Evolutionary conservation across 2,329 filamentous ascomycete species (phyloP), one percentile per base, ranked within the genome.

Genomic region (Diplodia sapinea): DNA sequence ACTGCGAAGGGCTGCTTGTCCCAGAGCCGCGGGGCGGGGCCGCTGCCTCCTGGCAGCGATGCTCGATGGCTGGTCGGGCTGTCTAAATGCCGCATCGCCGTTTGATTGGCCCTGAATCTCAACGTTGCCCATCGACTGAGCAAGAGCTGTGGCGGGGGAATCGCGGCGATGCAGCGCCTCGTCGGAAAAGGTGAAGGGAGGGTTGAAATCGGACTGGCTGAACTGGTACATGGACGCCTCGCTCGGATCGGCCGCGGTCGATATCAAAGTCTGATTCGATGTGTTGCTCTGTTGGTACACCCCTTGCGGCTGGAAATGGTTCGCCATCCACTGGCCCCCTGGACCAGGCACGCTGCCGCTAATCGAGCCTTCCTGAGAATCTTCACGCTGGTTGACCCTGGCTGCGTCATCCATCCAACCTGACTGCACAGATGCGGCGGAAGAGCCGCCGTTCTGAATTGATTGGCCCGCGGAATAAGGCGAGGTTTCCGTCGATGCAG

Each of bases 1-100:
- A 71, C 80, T 84, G 70, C 76, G 75, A 68, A 76, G 74, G 55
- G 76, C 79, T 70, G 69, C 80, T 61, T 73, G 76, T 70, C 73
- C 81, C 69, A 79, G 75, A 65, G 76, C 81, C 69, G 78, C 79
- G 68, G 76, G 80, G 23, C 74, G 76, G 15, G 73, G 69, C 65
- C 79, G 77, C 54, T 81, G 80, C 59, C 80, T 72, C 26, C 80
- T 74, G 7, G 77, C 75, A 36, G 80, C 80, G 68, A 82, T 79
- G 69, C 76, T 80, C 2, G 79, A 76, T 9, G 79, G 78, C 54
- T 79, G 76, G 51, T 70, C 69, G 68, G 78, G 73, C 72, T 79
- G 78, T 74, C 75, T 75, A 70, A 79, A 79, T 1, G 71, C 75
- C 15, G 74, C 73, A 23, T 75, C 64, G 40, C 31, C 74, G 38